These are phyloP conservation scores for Rickenella mellea DNA, from an alignment of 768 basidiomycete genomes.

Conservation along the genomic window DNA sequence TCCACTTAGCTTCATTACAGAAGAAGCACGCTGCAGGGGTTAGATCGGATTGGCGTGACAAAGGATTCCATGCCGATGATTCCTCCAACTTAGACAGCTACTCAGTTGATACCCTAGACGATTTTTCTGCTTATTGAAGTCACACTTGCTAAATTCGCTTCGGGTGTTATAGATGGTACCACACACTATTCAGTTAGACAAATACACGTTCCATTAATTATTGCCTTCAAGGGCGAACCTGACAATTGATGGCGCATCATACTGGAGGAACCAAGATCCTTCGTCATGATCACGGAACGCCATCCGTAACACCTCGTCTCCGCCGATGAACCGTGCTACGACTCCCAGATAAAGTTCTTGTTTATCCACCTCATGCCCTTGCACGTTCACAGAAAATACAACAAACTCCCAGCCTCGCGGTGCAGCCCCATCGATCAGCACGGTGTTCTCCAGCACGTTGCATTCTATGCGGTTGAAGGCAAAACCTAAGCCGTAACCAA, in stretches of 20 bases:
- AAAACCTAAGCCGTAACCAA: conserved; percentile 76
- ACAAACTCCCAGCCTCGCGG: conserved; percentile 61
- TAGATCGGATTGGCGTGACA: background rate
- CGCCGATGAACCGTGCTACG: conserved; percentile 51
- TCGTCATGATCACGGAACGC: conserved; percentile 23
- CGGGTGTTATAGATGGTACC: background rate
- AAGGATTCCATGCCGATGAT: too few relatives aligned
- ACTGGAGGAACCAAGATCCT: conserved; percentile 31
- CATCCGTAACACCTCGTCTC: conserved; percentile 17
- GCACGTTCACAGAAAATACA: conserved; percentile 44
- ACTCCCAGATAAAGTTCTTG: conserved; percentile 61
- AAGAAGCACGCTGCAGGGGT: conserved; percentile 12
- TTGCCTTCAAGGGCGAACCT: conserved; percentile 35
- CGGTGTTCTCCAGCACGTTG: conserved; percentile 37
- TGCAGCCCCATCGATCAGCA: conserved; percentile 49
- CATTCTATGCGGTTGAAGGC: conserved; percentile 73
- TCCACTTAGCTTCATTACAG: conserved; percentile 61
- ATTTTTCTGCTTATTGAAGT: too few relatives aligned
- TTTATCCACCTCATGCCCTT: too few relatives aligned
- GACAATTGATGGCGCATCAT: conserved; percentile 40
- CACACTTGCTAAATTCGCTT: background rate
- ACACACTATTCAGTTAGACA: background rate
- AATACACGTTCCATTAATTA: conserved; percentile 16
- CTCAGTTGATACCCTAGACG: too few relatives aligned
- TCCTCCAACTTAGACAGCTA: too few relatives aligned